These are phyloP conservation scores for Sporothrix brasiliensis DNA, from an alignment of 2,329 filamentous ascomycete genomes.

Conservation along the genomic window DNA sequence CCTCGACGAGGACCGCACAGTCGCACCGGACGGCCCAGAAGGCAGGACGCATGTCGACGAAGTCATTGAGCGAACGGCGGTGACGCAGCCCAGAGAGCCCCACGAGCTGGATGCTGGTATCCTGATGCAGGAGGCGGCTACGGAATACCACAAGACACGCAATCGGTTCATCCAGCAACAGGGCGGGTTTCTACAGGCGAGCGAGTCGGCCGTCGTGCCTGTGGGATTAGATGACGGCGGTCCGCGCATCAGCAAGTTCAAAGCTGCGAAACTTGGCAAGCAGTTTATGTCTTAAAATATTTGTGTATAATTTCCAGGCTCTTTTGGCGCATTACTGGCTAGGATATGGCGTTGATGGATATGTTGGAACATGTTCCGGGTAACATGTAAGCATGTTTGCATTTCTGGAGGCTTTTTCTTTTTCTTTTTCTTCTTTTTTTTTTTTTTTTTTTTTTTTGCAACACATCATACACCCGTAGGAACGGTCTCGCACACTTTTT, in stretches of 20 bases:
- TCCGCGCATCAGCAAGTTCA: constrained; percentile 71
- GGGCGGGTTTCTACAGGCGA: constrained; percentile 76
- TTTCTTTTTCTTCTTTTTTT: no score
- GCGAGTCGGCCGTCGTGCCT: constrained; percentile 67
- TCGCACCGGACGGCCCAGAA: constrained; percentile 50
- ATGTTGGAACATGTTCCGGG: not conserved
- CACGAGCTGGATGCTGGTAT: constrained; percentile 73
- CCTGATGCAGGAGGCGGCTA: constrained; percentile 74
- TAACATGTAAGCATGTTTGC: not conserved
- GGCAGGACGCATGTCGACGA: constrained; percentile 62
- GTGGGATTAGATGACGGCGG: constrained; percentile 68
- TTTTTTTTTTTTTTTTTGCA: no score
- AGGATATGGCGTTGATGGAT: not conserved
- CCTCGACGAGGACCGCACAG: constrained; percentile 42
- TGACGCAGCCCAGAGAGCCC: constrained; percentile 46
- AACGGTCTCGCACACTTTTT: not conserved
- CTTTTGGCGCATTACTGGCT: not conserved
- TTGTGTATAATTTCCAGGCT: not conserved
- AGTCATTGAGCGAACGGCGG: constrained; percentile 58
- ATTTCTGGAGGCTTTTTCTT: not conserved
- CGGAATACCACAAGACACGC: constrained; percentile 79
- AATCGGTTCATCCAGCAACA: constrained; percentile 81
- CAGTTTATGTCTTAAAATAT: constrained; percentile 21
- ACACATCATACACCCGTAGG: not conserved
- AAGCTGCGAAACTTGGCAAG: constrained; percentile 62